These are phyloP conservation scores for Aspergillus uvarum DNA, from an alignment of 2,329 filamentous ascomycete genomes.

Conservation along the genomic window DNA sequence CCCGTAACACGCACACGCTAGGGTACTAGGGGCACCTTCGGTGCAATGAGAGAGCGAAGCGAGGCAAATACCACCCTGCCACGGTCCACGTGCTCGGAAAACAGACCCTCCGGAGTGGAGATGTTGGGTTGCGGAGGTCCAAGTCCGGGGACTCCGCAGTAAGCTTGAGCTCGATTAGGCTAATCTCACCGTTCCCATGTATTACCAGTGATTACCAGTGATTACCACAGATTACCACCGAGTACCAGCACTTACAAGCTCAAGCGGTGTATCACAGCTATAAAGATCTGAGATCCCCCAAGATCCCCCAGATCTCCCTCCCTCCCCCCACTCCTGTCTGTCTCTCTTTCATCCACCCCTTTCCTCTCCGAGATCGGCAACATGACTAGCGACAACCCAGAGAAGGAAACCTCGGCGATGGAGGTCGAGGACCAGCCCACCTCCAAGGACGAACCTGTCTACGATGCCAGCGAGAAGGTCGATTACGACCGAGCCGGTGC, in stretches of 20 bases:
- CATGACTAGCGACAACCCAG: slow-evolving; percentile 33
- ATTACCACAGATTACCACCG: too few species aligned
- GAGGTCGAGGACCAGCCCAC: slow-evolving; percentile 34
- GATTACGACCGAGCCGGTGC: slow-evolving; percentile 53
- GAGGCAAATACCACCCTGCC: slow-evolving; percentile 11
- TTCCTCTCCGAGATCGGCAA: slow-evolving; percentile 27
- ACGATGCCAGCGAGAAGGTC: slow-evolving; percentile 41
- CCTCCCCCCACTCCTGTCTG: slow-evolving; percentile 26
- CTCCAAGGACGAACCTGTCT: slow-evolving; percentile 27
- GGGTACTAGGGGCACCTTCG: slow-evolving; percentile 1
- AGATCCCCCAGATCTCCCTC: too few species aligned
- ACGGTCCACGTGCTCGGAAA: slow-evolving; percentile 16
- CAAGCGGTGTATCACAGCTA: slow-evolving; percentile 24
- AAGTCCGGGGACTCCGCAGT: slow-evolving; percentile 26
- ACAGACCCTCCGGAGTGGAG: neutral
- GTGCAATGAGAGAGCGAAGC: neutral
- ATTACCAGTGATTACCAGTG: too few species aligned
- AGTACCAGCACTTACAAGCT: slow-evolving; percentile 1
- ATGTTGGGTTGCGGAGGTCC: neutral
- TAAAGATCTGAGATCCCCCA: slow-evolving; percentile 31
- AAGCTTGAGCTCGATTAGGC: slow-evolving; percentile 24
- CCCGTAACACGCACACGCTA: neutral
- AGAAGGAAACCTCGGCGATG: slow-evolving; percentile 31
- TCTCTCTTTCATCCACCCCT: slow-evolving; percentile 28
- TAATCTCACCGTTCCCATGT: slow-evolving; percentile 3